Evolutionary conservation across 1,284 basidiomycete species (phyloP).

Genomic region (Papiliotrema terrestris): DNA sequence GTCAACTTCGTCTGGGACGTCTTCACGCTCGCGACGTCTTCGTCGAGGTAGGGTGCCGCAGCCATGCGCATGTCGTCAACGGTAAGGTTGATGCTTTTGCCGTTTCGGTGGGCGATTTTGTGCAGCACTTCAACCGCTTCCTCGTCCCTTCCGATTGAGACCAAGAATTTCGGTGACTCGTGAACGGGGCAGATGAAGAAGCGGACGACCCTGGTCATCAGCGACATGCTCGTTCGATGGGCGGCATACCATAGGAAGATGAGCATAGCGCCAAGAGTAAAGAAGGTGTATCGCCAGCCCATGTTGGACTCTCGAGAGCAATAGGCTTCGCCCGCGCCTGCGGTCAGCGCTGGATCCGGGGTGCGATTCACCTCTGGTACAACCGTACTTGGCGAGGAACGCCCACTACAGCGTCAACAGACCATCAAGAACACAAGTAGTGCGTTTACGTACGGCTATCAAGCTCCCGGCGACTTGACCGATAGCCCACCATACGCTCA

Average conservation of each 20-base stretch:
- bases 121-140: constrained; percentile 55
- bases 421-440: too few species aligned
- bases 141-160: constrained; percentile 57
- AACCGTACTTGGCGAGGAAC: constrained; percentile 21
- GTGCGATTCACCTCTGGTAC: constrained; percentile 5
- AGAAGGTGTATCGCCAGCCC: constrained; percentile 64
- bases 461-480: constrained; percentile 55
- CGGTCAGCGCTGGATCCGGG: constrained; percentile 2
- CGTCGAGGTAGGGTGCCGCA: constrained; percentile 31
- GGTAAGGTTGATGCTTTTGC: constrained; percentile 52
- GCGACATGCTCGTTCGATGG: not conserved
- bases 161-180: constrained; percentile 62
- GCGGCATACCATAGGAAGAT: constrained; percentile 40
- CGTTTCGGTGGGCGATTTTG: constrained; percentile 56
- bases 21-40: not conserved
- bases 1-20: constrained; percentile 25
- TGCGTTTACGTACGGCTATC: constrained; percentile 53
- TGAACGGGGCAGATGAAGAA: constrained; percentile 51
- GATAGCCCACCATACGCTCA: constrained; percentile 64
- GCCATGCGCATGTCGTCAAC: constrained; percentile 51
- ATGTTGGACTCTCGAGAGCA: constrained; percentile 54
- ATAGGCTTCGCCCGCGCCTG: constrained; percentile 43
- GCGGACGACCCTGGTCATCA: constrained; percentile 21
- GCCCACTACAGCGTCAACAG: constrained; percentile 13
- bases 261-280: constrained; percentile 53